Conservation (phyloP, 441 rosid genomes). For the Populus hybrid region DNA sequence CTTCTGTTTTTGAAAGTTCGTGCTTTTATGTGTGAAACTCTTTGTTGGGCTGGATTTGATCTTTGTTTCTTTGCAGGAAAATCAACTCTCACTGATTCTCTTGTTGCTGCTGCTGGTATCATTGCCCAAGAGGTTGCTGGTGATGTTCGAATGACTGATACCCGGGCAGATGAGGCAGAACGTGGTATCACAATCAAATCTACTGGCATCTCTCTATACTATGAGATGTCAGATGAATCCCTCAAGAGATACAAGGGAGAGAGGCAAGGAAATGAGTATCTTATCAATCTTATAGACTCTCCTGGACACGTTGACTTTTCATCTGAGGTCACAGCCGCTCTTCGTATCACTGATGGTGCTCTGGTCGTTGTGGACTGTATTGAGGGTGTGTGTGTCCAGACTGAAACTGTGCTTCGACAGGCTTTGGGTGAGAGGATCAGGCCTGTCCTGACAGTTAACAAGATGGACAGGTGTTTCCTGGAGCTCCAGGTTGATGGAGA, state of each 20-base stretch:
- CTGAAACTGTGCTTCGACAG: conserved; percentile 72
- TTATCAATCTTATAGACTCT: conserved; percentile 81
- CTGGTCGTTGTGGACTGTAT: conserved; percentile 78
- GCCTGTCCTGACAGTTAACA: conserved; percentile 74
- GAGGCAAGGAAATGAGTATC: conserved; percentile 58
- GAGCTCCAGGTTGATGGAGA: conserved; percentile 82
- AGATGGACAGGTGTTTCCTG: conserved; percentile 81
- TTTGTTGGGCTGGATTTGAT: neutral
- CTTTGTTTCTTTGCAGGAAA: conserved; percentile 36
- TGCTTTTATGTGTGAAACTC: neutral
- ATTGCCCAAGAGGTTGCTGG: conserved; percentile 79
- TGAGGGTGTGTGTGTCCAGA: conserved; percentile 76
- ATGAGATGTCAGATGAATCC: conserved; percentile 44
- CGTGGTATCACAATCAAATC: conserved; percentile 77
- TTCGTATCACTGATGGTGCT: conserved; percentile 87
- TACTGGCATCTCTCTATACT: conserved; percentile 66
- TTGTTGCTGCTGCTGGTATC: conserved; percentile 81
- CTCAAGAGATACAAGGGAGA: conserved; percentile 52
- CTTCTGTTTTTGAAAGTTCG: no score
- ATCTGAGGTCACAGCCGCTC: conserved; percentile 87
- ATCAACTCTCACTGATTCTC: conserved; percentile 67
- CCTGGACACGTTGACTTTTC: conserved; percentile 92
- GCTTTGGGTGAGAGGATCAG: conserved; percentile 74
- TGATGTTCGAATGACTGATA: conserved; percentile 77
- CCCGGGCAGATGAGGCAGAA: conserved; percentile 70